phyloP scores from a whole-genome alignment of 345 rosid genomes.

The Jatropha curcas region DNA sequence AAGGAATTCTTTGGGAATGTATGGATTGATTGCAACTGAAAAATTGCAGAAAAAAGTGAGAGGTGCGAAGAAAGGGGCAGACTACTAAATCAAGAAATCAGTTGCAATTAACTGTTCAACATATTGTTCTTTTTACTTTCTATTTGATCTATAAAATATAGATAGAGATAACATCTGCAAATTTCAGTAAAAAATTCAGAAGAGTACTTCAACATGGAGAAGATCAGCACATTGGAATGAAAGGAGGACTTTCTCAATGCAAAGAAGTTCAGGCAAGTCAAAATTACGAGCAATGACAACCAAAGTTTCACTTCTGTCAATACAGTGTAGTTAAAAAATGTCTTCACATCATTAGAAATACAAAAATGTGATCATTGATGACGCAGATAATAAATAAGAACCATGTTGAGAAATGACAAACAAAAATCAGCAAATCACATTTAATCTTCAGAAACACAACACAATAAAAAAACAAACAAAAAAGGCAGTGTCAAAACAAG shows the following conservation, averaged over 20 bases:
- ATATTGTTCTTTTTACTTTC: too few relatives aligned
- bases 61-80: too few relatives aligned
- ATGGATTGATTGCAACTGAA: slow-evolving; percentile 66
- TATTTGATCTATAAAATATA: too few relatives aligned
- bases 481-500: neutral
- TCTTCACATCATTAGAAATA: neutral
- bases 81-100: too few relatives aligned
- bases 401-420: neutral
- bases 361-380: neutral
- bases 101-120: too few relatives aligned
- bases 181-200: neutral
- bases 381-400: slow-evolving; percentile 1
- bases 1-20: slow-evolving; percentile 65
- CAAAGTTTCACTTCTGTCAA: neutral
- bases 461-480: neutral
- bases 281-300: neutral
- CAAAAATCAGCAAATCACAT: neutral
- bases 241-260: neutral
- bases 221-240: neutral
- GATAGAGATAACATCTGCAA: too few relatives aligned
- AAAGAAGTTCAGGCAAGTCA: neutral
- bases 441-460: neutral
- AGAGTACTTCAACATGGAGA: neutral
- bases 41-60: slow-evolving; percentile 31
- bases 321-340: neutral